phyloP scores from a whole-genome alignment of 768 basidiomycete genomes.

The Gyrodon lividus region DNA sequence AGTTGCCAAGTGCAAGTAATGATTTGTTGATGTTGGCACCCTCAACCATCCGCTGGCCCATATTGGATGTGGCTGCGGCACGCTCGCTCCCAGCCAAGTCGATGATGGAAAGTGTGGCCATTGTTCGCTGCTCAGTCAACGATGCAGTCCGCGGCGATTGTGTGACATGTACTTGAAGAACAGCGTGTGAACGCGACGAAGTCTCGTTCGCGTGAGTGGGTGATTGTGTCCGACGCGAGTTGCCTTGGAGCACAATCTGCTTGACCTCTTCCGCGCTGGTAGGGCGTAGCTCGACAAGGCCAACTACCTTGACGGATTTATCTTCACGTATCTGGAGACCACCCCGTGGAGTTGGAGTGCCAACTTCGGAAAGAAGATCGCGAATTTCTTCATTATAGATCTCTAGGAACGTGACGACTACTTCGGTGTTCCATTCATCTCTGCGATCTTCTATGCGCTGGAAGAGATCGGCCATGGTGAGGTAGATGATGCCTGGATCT shows the following conservation, averaged over 20 bases:
- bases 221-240: constrained; percentile 84
- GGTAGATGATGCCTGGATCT: constrained; percentile 93
- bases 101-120: constrained; percentile 95
- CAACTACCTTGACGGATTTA: constrained; percentile 87
- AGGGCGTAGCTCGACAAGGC: constrained; percentile 80
- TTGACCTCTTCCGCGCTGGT: constrained; percentile 90
- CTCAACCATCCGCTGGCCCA: constrained; percentile 98
- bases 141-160: constrained; percentile 85
- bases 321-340: constrained; percentile 94
- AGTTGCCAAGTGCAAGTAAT: constrained; percentile 93
- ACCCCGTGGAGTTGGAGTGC: constrained; percentile 62
- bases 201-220: constrained; percentile 96
- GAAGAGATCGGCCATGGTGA: constrained; percentile 97
- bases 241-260: constrained; percentile 87
- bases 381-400: constrained; percentile 99
- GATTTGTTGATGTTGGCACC: constrained; percentile 99
- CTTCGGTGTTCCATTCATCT: constrained; percentile 83
- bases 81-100: constrained; percentile 97
- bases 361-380: constrained; percentile 82
- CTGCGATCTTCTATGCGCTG: constrained; percentile 84
- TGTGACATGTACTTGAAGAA: constrained; percentile 91
- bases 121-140: constrained; percentile 74
- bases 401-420: constrained; percentile 94
- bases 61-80: constrained; percentile 93
- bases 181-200: constrained; percentile 96